Evolutionary conservation across 2,329 filamentous ascomycete species (phyloP).

Genomic region (Cordyceps farinosa): DNA sequence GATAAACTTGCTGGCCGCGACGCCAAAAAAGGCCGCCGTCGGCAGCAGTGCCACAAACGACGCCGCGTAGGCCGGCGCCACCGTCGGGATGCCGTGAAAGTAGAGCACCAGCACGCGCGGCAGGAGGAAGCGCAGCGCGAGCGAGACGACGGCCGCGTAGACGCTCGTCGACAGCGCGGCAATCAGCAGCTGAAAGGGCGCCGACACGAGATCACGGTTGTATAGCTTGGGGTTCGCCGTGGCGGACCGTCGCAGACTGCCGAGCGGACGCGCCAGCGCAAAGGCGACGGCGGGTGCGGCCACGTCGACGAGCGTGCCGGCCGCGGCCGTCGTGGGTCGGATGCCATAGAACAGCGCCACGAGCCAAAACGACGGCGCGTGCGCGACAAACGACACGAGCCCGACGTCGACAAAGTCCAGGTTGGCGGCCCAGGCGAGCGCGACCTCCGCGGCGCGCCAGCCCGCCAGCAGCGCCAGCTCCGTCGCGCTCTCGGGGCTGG

Average conservation of each 20-base stretch:
- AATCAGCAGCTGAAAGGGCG: slow-evolving; percentile 59
- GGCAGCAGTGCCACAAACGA: slow-evolving; percentile 60
- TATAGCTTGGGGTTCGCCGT: slow-evolving; percentile 46
- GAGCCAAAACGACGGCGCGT: slow-evolving; percentile 73
- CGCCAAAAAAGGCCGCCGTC: slow-evolving; percentile 56
- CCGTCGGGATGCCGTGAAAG: slow-evolving; percentile 67
- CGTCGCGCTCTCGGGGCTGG: slow-evolving; percentile 57
- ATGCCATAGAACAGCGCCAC: slow-evolving; percentile 75
- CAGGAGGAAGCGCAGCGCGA: slow-evolving; percentile 66
- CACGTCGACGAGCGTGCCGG: slow-evolving; percentile 64
- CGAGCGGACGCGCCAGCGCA: slow-evolving; percentile 65
- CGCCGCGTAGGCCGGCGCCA: slow-evolving; percentile 64
- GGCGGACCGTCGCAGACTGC: slow-evolving; percentile 50
- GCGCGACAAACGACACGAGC: slow-evolving; percentile 64
- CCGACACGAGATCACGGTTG: slow-evolving; percentile 65
- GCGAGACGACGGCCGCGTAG: slow-evolving; percentile 69
- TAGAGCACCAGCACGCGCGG: slow-evolving; percentile 69
- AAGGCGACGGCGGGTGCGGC: slow-evolving; percentile 70
- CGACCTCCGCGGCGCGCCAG: slow-evolving; percentile 62
- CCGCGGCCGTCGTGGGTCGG: slow-evolving; percentile 55
- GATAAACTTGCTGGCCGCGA: slow-evolving; percentile 71
- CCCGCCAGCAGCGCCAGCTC: slow-evolving; percentile 54
- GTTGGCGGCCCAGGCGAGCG: slow-evolving; percentile 67
- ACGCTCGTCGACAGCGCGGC: slow-evolving; percentile 66
- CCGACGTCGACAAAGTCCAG: slow-evolving; percentile 72